These are phyloP conservation scores for Yamadazyma kanchanaburiensis DNA, from an alignment of 1,139 yeast species.

Conservation along the genomic window DNA sequence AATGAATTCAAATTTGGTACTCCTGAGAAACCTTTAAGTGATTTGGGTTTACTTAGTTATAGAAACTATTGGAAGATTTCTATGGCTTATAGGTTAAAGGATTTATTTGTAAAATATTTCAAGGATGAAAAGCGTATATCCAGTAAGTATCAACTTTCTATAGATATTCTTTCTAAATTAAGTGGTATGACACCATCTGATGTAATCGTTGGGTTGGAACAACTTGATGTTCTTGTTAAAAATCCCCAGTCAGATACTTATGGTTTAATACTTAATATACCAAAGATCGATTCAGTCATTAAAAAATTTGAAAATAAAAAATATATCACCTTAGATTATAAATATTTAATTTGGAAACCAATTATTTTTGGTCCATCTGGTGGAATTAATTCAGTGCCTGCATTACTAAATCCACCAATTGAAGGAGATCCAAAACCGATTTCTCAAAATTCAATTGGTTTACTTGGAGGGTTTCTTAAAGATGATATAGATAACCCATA, in stretches of 20 bases:
- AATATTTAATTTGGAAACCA: slow-evolving; percentile 72
- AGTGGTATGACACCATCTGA: slow-evolving; percentile 91
- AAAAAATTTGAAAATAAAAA: slow-evolving; percentile 54
- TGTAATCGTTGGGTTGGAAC: slow-evolving; percentile 83
- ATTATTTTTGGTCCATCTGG: slow-evolving; percentile 82
- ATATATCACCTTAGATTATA: slow-evolving; percentile 50
- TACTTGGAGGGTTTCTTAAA: slow-evolving; percentile 52
- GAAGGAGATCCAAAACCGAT: slow-evolving; percentile 3
- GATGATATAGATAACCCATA: slow-evolving; percentile 66
- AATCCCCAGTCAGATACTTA: slow-evolving; percentile 43
- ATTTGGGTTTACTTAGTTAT: slow-evolving; percentile 80
- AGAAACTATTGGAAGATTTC: slow-evolving; percentile 81
- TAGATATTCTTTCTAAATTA: slow-evolving; percentile 57
- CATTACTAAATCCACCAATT: slow-evolving; percentile 15
- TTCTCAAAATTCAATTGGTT: slow-evolving; percentile 48
- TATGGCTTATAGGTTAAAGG: slow-evolving; percentile 43
- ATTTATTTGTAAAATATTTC: slow-evolving; percentile 25
- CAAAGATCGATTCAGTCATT: slow-evolving; percentile 42
- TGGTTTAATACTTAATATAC: slow-evolving; percentile 52
- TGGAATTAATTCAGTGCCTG: slow-evolving; percentile 63
- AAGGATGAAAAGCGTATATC: slow-evolving; percentile 5
- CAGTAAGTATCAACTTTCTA: slow-evolving; percentile 31
- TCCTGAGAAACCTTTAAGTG: slow-evolving; percentile 92
- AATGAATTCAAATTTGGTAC: slow-evolving; percentile 81
- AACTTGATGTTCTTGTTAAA: slow-evolving; percentile 57